Evolutionary conservation across 805 yeast genomes (phyloP), one percentile per base, ranked within the genome.

Genomic region (Myxozyma udenii): DNA sequence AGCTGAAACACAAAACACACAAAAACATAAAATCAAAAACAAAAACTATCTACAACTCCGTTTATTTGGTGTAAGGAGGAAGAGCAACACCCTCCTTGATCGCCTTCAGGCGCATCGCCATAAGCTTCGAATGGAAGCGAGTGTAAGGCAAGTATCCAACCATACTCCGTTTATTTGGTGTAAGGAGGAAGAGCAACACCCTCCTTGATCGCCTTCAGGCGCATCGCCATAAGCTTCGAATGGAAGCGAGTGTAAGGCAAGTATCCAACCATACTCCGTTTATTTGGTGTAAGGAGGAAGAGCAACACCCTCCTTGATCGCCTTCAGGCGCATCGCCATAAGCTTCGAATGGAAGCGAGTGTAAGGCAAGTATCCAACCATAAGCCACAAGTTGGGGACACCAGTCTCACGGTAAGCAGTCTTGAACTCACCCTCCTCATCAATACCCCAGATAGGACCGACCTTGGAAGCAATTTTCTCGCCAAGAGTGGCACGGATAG

Each of bases 311-410:
- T 5, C 26, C 19, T 38, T 11, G 12, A 21, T 4, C 12, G 41
- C 41, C 24, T 21, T 19, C 26, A 38, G 14, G 12, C 26, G 6
- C 26, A 38, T 12, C 7, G 47, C 51, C 12, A 41, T 9, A 6
- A 41, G 14, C 24, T 44, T 44, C 4, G 48, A 44, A 26, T 44
- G 16, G 48, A 44, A 33, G 9, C 45, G 35, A 28, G 39, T 14
- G 25, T 26, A 44, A 23, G 45, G 45, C 7, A 41, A 22, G n/a
- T 7, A 7, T 11, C 45, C 45, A 16, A 23, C 45, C 45, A 41
- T 41, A 7, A 41, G 5, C 9, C 18, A 41, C 14, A 41, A 7
- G 14, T 21, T 11, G n/a, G 45, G 45, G 4, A 41, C 37, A 5
- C 45, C 45, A 41, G 18, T 9, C 9, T 41, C 45, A 5, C 44